These are phyloP conservation scores for Pleodorina starrii DNA, from an alignment of 139 green algal genomes.

Conservation along the genomic window DNA sequence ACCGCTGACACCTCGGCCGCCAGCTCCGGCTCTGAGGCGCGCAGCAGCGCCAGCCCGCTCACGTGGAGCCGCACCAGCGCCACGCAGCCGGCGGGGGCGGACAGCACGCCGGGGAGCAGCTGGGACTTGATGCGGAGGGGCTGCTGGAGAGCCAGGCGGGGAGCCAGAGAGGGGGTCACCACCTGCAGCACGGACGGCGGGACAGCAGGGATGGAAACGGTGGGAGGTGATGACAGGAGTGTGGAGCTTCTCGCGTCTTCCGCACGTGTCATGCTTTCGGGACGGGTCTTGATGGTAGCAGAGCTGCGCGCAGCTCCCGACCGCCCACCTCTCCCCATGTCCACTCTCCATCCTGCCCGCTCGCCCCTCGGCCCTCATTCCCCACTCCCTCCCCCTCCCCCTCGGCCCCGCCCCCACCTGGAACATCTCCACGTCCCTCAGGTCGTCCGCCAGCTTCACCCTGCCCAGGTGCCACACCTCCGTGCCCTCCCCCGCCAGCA, in stretches of 20 bases:
- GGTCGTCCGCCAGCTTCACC: background rate
- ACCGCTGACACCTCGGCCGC: background rate
- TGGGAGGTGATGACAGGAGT: no score
- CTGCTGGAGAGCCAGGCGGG: constrained; percentile 10
- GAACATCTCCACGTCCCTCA: constrained; percentile 22
- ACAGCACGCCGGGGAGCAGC: constrained; percentile 19
- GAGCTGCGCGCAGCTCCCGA: no score
- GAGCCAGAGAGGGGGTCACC: background rate
- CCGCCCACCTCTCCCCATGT: no score
- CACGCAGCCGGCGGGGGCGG: constrained; percentile 1
- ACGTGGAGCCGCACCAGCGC: constrained; percentile 21
- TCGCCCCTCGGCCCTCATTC: no score
- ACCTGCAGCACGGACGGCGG: background rate
- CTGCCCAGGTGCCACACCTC: constrained; percentile 37
- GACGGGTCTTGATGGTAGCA: no score
- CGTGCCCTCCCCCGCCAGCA: constrained; percentile 3
- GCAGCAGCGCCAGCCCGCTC: constrained; percentile 7
- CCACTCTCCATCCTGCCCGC: no score
- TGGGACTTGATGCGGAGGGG: background rate
- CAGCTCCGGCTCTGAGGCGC: background rate
- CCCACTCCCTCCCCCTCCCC: background rate
- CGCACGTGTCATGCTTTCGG: no score
- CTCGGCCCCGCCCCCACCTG: background rate
- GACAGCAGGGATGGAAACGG: no score
- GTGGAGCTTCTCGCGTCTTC: no score